Base-by-base conservation (phyloP, 495 filamentous ascomycete species). In the Podospora pseudoanserina region DNA sequence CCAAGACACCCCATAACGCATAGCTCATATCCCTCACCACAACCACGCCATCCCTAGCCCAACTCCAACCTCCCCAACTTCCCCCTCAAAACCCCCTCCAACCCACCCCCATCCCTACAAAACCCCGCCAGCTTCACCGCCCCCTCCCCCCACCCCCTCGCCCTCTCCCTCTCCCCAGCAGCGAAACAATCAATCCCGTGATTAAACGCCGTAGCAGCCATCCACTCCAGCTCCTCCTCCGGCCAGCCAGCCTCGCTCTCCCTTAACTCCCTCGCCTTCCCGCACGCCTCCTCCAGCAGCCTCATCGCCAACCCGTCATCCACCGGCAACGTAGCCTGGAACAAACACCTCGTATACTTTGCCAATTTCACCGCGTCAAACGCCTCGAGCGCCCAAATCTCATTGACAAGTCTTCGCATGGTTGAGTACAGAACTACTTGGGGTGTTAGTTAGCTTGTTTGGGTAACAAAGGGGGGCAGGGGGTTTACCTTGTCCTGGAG, bases 121-220 rank as follows among this genome's bases (percentile, higher is more conserved):
- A 84, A 82, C 61, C 83, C 80, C 18, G 91, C 87, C 65, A 96
- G 67, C 5, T 79, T 80, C 64, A 93, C 80, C 0, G 91, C 88
- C 75, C 88, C 88, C 49, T 80, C 78, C 5, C 86, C 88, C 91
- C 91, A 94, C 26, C 79, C 76, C 69, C 82, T 83, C 64, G 86
- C 89, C 4, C 81, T 79, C 30, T 80, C 83, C 63, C 88, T 85
- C 61, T 88, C 82, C 0, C 79, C 79, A 3, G 71, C 74, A 16
- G 86, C 79, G 68, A 91, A 93, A 57, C 89, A 86, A 68, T 95
- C 92, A 23, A 93, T 84, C 0, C 89, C 89, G 56, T 84, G 86
- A 69, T 96, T 96, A 81, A 95, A 97, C 0, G 89, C 78, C 2
- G 84, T 87, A 0, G 86, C 86, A 0, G 88, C 88, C 32, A 97